Evolutionary conservation across 2,329 filamentous ascomycete genomes (phyloP), one percentile per base, ranked within the genome.

Genomic region (Paradendryphiella salina): DNA sequence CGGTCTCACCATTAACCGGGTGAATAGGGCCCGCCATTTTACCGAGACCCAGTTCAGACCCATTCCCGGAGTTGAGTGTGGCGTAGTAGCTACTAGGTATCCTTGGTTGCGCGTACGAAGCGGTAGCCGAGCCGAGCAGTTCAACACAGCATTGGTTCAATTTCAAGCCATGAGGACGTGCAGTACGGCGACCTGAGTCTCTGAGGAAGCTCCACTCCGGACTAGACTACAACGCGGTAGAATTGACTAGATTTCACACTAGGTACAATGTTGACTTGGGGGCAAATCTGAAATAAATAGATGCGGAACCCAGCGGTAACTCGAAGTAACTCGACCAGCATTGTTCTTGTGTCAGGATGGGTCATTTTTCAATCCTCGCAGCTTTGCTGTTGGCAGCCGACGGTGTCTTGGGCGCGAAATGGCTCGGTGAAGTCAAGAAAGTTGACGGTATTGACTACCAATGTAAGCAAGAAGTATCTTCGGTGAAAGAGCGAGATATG

Each of bases 341-440:
- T 17, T 49, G 33, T 37, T 28, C 10, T 38, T 47, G 15, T 31
- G 40, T 43, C 47, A 66, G 46, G 9, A 70, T 70, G 67, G 60
- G 53, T 54, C 65, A 55, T 17, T 37, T 54, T 39, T 59, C 57
- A 17, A 26, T 58, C n/a, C 35, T 67, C 13, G 45, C 61, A 52
- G 50, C 60, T 15, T 39, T 65, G 28, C 52, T 69, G 35, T 52
- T 65, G 35, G 57, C 57, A 34, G 28, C 57, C 33, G 51, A 56
- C 41, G 50, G 46, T 21, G 62, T 52, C 3, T 31, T 59, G 20
- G 61, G 46, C 29, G 56, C 56, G 2, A 50, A 56, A 15, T 72
- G 68, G 69, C 61, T 59, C 21, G 69, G 69, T 13, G 69, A 72
- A 48, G 50, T 60, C 14, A 67, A 63, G 50, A 57, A 60, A 29